Conservation (phyloP, 176 grass and related monocot species). For the Oryza officinalis region DNA sequence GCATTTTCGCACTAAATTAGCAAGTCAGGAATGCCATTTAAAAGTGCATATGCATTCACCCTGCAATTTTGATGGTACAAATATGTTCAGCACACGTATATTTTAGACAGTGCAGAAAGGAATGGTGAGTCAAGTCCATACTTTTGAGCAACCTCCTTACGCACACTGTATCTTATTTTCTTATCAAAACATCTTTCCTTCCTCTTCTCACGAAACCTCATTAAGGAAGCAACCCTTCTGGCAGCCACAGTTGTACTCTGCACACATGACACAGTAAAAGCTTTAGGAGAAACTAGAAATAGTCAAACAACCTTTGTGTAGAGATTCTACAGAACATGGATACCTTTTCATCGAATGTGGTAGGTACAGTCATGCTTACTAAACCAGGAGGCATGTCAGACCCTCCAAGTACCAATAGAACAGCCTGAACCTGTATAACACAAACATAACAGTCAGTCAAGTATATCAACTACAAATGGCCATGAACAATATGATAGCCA, state of each 20-base stretch:
- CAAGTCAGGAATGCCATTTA: background rate
- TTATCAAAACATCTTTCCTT: conserved; percentile 84
- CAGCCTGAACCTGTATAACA: conserved; percentile 69
- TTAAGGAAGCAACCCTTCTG: conserved; percentile 71
- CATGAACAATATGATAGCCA: background rate
- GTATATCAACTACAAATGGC: background rate
- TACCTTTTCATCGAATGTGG: conserved; percentile 54
- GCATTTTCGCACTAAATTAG: background rate
- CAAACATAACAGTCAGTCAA: conserved; percentile 15
- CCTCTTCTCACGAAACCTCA: conserved; percentile 80
- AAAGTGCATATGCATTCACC: background rate
- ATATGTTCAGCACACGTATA: background rate
- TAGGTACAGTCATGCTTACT: conserved; percentile 50
- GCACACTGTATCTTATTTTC: conserved; percentile 72
- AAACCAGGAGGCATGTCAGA: conserved; percentile 59
- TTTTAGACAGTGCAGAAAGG: conserved; percentile 15
- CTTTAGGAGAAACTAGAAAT: conserved; percentile 23
- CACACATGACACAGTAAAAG: conserved; percentile 8
- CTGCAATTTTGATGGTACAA: background rate
- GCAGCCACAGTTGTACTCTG: conserved; percentile 57
- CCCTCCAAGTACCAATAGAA: conserved; percentile 70
- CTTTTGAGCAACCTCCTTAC: conserved; percentile 84
- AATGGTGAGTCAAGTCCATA: conserved; percentile 35
- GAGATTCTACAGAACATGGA: conserved; percentile 1
- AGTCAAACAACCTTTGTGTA: background rate